Conservation (phyloP, 345 rosid species). For the Gossypium rotundifolium region DNA sequence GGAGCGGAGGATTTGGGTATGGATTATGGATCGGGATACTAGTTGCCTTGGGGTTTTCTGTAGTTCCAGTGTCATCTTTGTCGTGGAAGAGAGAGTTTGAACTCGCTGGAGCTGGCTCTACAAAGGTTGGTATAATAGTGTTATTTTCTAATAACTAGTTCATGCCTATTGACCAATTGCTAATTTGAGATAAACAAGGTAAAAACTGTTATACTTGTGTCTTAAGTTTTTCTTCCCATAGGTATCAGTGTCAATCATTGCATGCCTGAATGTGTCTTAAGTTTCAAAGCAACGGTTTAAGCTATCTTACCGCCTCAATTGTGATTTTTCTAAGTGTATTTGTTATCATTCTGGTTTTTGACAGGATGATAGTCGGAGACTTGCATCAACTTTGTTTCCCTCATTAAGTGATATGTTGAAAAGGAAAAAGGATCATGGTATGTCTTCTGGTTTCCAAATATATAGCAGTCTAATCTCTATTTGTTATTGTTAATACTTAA, state of each 20-base stretch:
- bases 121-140: constrained; percentile 43
- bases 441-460: neutral
- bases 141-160: neutral
- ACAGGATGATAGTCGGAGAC: constrained; percentile 84
- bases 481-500: neutral
- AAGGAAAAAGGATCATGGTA: constrained; percentile 89
- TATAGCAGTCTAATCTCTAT: neutral
- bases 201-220: neutral
- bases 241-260: constrained; percentile 1
- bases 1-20: constrained; percentile 86
- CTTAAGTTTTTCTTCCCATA: neutral
- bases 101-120: constrained; percentile 39
- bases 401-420: constrained; percentile 47
- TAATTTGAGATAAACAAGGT: neutral
- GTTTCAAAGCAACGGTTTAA: neutral
- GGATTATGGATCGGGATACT: constrained; percentile 89
- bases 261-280: neutral
- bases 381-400: constrained; percentile 71
- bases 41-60: constrained; percentile 82
- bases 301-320: neutral
- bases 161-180: neutral
- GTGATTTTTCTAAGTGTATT: neutral
- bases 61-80: constrained; percentile 68
- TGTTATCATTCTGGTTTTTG: constrained; percentile 18
- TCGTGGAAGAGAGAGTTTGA: constrained; percentile 68